Evolutionary conservation across 192 early-diverging fungal species (phyloP), one percentile per base, ranked within the genome.

Genomic region (Linnemannia zychae): DNA sequence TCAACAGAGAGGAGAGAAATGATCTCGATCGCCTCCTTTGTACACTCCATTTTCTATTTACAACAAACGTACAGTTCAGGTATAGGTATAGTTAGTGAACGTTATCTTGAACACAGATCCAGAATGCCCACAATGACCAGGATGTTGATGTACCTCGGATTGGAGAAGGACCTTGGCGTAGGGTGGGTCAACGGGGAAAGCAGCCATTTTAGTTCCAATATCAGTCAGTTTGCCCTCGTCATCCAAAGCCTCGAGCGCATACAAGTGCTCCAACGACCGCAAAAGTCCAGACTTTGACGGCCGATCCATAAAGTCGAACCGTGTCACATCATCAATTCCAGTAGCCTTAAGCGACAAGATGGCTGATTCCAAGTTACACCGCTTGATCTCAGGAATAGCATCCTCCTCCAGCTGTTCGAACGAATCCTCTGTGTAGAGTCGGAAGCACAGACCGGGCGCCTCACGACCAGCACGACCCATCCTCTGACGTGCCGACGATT

Each of bases 391-490:
- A 7, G 99, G 98, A 52, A 95, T 91, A 3, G 94, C 92, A 71
- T 96, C 93, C 57, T 97, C 94, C 33, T 91, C 90, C 66, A 99
- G 83, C 72, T 89, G 88, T 12, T 90, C 87, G 86, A 93, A 99
- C 13, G 92, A 92, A 3, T 93, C 88, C 87, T 99, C 96, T 0
- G 97, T 97, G 88, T 98, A 99, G 20, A 99, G 87, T 48, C 99
- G 89, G 91, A 97, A 99, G 81, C 97, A 98, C 47, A 90, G 84
- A 7, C 99, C 99, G 4, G 97, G 89, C 1, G 95, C 95, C 91
- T 98, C 98, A 88, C 99, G 93, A 53, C 99, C 99, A n/a, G 99
- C 99, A 75, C 99, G 92, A 48, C 99, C 99, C 33, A 93, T 89
- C 46, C 99, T 87, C 89, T 99, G 99, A 67, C 95, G 88, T 2